A percentile compares a stretch with the other conserved stretches of the same genome.
These are phyloP conservation scores for Magnolia officinalis DNA, from an alignment of 164 flowering plant genomes.

Conservation along the genomic window DNA sequence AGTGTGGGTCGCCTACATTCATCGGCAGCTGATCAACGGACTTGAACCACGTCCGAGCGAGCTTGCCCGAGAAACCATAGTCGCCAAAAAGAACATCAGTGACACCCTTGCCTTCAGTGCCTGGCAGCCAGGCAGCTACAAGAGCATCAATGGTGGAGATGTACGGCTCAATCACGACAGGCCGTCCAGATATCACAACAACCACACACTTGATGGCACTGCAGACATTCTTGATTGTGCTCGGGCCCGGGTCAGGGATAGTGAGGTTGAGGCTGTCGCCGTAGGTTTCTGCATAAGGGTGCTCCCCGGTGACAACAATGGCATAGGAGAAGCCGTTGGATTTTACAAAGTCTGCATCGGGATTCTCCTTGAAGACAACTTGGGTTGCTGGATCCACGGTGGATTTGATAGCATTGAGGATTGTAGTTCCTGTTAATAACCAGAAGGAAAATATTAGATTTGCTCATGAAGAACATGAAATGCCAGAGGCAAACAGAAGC, in stretches of 20 bases:
- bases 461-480: neutral
- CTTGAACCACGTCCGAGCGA: constrained; percentile 37
- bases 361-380: constrained; percentile 27
- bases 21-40: constrained; percentile 37
- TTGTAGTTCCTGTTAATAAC: constrained; percentile 34
- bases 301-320: constrained; percentile 43
- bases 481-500: neutral
- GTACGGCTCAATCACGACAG: constrained; percentile 33
- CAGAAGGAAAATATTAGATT: neutral
- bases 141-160: constrained; percentile 28
- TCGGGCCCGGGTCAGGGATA: constrained; percentile 30
- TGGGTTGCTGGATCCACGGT: constrained; percentile 29
- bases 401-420: constrained; percentile 23
- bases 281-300: constrained; percentile 27
- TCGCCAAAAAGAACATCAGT: constrained; percentile 37
- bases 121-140: constrained; percentile 49
- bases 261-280: constrained; percentile 38
- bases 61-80: constrained; percentile 39
- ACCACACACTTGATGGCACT: constrained; percentile 30
- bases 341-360: constrained; percentile 24
- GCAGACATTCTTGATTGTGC: constrained; percentile 33
- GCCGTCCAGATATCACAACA: constrained; percentile 34
- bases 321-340: constrained; percentile 29
- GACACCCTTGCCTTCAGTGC: constrained; percentile 42
- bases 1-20: constrained; percentile 37